Percentiles rank a stretch among this genome's conserved stretches.
Evolutionary conservation across 2,329 filamentous ascomycete genomes (phyloP).

Genomic region (Fusarium burgessii): DNA sequence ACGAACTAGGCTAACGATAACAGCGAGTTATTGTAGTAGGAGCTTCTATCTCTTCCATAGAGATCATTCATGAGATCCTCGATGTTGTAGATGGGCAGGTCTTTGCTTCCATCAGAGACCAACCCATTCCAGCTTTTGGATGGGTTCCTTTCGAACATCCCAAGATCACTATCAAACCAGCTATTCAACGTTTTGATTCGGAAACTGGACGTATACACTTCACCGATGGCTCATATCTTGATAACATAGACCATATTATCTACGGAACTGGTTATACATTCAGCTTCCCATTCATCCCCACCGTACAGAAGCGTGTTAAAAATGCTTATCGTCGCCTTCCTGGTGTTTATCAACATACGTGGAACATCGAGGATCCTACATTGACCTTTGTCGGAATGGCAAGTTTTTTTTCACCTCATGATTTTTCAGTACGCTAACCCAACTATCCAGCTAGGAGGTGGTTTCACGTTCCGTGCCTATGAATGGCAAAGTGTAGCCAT

Average conservation of each 20-base stretch:
- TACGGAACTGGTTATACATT: slow-evolving; percentile 32
- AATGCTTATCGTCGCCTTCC: slow-evolving; percentile 17
- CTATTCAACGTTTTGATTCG: slow-evolving; percentile 13
- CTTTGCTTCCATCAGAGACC: slow-evolving; percentile 17
- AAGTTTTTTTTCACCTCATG: rapidly evolving
- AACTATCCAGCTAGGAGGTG: slow-evolving; percentile 14
- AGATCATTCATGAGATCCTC: slow-evolving; percentile 28
- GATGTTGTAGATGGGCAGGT: slow-evolving; percentile 7
- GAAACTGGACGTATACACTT: slow-evolving; percentile 15
- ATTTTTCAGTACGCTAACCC: rapidly evolving
- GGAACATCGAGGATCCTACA: slow-evolving; percentile 34
- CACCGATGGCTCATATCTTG: slow-evolving; percentile 16
- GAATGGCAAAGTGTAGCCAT: slow-evolving; percentile 41
- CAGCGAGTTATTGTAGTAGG: slow-evolving; percentile 32
- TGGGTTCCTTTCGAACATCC: slow-evolving; percentile 33
- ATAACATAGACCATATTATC: slow-evolving; percentile 25
- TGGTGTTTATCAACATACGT: slow-evolving; percentile 32
- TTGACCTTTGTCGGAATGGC: slow-evolving; percentile 33
- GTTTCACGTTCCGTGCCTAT: slow-evolving; percentile 41
- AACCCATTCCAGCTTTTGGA: slow-evolving; percentile 20
- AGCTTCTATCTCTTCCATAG: slow-evolving; percentile 26
- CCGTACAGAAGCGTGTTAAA: slow-evolving; percentile 18
- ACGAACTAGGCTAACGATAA: not conserved
- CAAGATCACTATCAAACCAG: slow-evolving; percentile 23
- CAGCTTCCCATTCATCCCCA: slow-evolving; percentile 23